Evolutionary conservation across 208 protist species (phyloP), one percentile per base, ranked within the genome.

Genomic region (Trypanosoma conorhini): DNA sequence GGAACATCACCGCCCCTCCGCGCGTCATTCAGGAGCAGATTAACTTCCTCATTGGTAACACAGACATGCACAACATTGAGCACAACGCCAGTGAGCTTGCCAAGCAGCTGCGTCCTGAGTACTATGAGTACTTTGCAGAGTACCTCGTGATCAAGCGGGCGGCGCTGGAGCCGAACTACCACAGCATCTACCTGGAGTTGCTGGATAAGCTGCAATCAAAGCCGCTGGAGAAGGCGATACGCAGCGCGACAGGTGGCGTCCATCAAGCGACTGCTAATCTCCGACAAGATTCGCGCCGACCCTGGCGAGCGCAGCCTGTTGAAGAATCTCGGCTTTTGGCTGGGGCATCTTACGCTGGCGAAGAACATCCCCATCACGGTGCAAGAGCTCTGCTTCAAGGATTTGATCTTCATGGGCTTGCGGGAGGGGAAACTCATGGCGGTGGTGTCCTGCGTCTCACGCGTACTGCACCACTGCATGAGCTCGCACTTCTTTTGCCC

Each of bases 91-190:
- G 67, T 65, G 93, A 96, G 69, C 80, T 97, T 26, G 75, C 82
- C 56, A 80, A 86, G 70, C 81, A 93, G 59, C 70, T 97, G 56
- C 83, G 85, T 33, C 87, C 90, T 4, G 89, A 95, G 80, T 94
- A 92, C 70, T 90, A 94, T 75, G 87, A 94, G 69, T 97, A 94
- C 85, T 96, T 98, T 74, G 89, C 97, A 8, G 90, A 99, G 67
- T 99, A 99, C 77, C 76, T 99, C 5, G 98, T 99, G 19, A 89
- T 99, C 21, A 99, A 99, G 79, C 97, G 99, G 38, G 98, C 96
- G 1, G 87, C 93, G n/a, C 87, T 98, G 17, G 98, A 99, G 85
- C 94, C 96, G 9, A 99, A 99, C 87, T 99, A 98, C 85, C 98
- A 99, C 75, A 60, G 38, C 44, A 84, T 98, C 50, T 99, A 99